Evolutionary conservation across 306 rosid species (phyloP).

Genomic region (Dryas alaskensis): DNA sequence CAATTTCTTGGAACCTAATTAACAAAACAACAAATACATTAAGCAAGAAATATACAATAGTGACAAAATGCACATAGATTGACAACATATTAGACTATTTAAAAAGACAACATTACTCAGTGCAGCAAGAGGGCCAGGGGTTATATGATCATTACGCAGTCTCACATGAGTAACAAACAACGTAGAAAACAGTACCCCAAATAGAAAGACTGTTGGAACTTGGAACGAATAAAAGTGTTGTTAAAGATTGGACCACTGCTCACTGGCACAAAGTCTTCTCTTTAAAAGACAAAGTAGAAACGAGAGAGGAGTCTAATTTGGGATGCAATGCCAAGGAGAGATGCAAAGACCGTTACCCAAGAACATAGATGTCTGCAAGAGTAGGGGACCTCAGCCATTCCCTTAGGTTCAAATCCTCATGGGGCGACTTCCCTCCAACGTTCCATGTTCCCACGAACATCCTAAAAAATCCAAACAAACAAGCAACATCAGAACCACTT

Average conservation of each 20-base stretch:
- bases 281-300: background rate
- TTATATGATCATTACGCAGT: too few relatives aligned
- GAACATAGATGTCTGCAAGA: constrained; percentile 61
- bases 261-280: background rate
- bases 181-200: background rate
- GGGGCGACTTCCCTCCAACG: constrained; percentile 92
- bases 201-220: background rate
- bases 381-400: constrained; percentile 72
- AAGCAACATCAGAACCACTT: background rate
- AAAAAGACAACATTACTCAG: too few relatives aligned
- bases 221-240: background rate
- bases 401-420: constrained; percentile 49
- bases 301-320: background rate
- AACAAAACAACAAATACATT: too few relatives aligned
- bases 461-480: constrained; percentile 30
- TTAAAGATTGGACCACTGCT: background rate
- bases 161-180: too few relatives aligned
- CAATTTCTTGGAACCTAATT: constrained; percentile 87
- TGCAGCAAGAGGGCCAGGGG: too few relatives aligned
- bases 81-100: background rate
- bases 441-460: constrained; percentile 97
- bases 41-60: background rate
- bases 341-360: constrained; percentile 54
- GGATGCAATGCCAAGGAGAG: background rate
- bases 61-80: background rate